phyloP scores from a whole-genome alignment of 208 protist genomes.

The Trichomonas tenax region DNA sequence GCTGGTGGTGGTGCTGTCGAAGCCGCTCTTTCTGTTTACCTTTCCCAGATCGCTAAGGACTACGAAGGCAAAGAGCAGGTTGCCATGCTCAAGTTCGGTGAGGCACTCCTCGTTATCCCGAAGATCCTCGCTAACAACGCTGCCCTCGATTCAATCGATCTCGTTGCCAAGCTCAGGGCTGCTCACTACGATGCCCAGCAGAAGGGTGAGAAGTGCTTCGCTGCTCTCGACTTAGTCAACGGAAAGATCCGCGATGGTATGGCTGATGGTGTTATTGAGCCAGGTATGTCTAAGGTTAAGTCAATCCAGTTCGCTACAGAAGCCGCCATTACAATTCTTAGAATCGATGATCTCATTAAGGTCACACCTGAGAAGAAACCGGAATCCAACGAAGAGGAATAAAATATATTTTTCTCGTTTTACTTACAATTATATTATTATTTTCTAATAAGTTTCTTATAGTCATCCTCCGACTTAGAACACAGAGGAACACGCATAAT shows the following conservation, averaged over 20 bases:
- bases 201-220: conserved; percentile 33
- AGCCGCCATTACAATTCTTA: conserved; percentile 95
- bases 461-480: too few relatives aligned
- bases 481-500: background rate
- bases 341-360: conserved; percentile 97
- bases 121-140: conserved; percentile 58
- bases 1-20: conserved; percentile 95
- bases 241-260: conserved; percentile 85
- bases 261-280: conserved; percentile 91
- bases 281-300: conserved; percentile 93
- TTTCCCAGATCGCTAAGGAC: conserved; percentile 86
- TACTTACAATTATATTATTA: background rate
- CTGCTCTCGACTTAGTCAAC: conserved; percentile 45
- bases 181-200: conserved; percentile 73
- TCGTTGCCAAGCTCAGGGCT: conserved; percentile 87
- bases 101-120: conserved; percentile 46
- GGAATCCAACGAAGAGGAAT: background rate
- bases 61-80: conserved; percentile 90
- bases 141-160: conserved; percentile 87
- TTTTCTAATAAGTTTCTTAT: background rate
- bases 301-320: conserved; percentile 96
- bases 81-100: conserved; percentile 90
- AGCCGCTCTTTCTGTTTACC: conserved; percentile 84
- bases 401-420: background rate
- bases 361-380: conserved; percentile 59